phyloP scores from a whole-genome alignment of 768 basidiomycete genomes.

The Guyanaporus albipodus region DNA sequence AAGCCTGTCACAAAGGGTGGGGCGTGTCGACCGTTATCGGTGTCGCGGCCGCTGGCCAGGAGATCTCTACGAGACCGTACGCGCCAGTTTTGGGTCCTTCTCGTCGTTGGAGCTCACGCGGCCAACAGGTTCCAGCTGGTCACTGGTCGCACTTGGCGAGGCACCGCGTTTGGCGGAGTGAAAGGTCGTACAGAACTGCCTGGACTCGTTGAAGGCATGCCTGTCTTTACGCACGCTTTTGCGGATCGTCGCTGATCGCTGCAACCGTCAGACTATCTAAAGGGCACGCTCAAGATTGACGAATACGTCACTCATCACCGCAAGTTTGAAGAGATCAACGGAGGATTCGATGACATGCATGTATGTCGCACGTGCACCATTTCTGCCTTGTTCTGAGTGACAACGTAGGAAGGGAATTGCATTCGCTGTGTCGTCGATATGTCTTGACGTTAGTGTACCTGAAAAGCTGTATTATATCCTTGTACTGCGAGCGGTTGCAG shows the following conservation, averaged over 20 bases:
- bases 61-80: conserved; percentile 86
- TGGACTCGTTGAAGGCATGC: conserved; percentile 81
- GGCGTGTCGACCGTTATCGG: conserved; percentile 95
- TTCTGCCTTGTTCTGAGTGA: conserved; percentile 4
- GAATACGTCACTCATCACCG: conserved; percentile 93
- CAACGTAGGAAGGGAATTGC: conserved; percentile 62
- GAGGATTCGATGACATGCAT: conserved; percentile 95
- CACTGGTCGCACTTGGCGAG: conserved; percentile 92
- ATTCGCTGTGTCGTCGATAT: conserved; percentile 96
- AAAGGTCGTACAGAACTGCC: conserved; percentile 97
- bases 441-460: conserved; percentile 35
- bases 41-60: conserved; percentile 95
- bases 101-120: conserved; percentile 3
- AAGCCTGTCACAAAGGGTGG: conserved; percentile 99
- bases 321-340: conserved; percentile 70
- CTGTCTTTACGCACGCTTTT: background rate
- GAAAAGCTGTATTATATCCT: conserved; percentile 5
- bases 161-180: conserved; percentile 94
- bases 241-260: background rate
- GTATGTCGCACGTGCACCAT: conserved; percentile 46
- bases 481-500: background rate
- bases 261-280: conserved; percentile 62
- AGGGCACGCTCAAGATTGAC: conserved; percentile 82
- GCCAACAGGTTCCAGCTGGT: conserved; percentile 54
- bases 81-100: conserved; percentile 24